Percentiles rank a stretch among this genome's conserved stretches.
Conservation (phyloP, 139 green algal species). For the Chlorella sp. region DNA sequence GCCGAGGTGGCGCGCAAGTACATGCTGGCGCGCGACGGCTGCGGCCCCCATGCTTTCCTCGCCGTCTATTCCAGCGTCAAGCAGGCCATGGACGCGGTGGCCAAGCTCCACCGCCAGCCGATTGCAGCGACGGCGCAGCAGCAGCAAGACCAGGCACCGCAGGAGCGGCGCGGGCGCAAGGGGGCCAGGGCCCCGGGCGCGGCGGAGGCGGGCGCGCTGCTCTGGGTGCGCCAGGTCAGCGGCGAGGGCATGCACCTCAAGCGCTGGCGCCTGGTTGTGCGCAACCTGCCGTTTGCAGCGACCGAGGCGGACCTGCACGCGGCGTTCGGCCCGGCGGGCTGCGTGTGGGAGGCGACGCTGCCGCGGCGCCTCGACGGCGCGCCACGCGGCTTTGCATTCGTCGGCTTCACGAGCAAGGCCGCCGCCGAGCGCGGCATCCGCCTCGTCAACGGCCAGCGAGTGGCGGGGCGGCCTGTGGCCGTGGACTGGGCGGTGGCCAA, state of each 20-base stretch:
- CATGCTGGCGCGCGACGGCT: constrained; percentile 80
- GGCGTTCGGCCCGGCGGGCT: constrained; percentile 53
- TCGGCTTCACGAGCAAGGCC: constrained; percentile 71
- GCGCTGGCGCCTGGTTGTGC: constrained; percentile 89
- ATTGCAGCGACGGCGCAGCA: background rate
- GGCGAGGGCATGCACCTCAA: constrained; percentile 87
- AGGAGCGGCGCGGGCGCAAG: constrained; percentile 9
- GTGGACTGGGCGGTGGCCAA: constrained; percentile 94
- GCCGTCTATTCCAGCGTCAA: constrained; percentile 74
- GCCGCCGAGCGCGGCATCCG: constrained; percentile 80
- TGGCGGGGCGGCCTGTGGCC: constrained; percentile 73
- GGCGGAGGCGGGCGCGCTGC: background rate
- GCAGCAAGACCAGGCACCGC: background rate
- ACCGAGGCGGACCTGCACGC: constrained; percentile 57
- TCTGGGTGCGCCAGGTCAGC: constrained; percentile 66
- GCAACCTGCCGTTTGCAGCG: constrained; percentile 87
- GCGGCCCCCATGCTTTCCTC: constrained; percentile 59
- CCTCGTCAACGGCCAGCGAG: constrained; percentile 72
- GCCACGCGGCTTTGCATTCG: constrained; percentile 89
- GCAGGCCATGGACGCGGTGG: constrained; percentile 70
- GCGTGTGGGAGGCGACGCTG: constrained; percentile 80
- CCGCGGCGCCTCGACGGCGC: constrained; percentile 60
- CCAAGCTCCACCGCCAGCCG: constrained; percentile 65
- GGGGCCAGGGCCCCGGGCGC: background rate
- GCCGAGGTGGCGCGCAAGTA: constrained; percentile 39